Conservation (phyloP, 768 basidiomycete species). For the Leccinum boreale region DNA sequence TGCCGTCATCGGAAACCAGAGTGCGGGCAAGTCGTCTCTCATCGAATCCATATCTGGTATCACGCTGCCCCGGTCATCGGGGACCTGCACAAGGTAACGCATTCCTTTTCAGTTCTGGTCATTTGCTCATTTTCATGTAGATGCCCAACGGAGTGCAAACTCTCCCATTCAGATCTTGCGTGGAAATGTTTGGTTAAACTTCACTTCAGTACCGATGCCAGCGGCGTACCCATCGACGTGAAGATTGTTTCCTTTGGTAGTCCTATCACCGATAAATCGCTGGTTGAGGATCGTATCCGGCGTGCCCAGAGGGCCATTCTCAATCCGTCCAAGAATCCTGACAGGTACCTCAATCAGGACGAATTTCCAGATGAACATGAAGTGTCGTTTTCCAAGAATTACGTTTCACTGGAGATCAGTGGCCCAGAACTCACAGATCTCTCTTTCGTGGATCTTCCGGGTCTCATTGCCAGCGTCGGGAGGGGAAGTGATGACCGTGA, state of each 20-base stretch:
- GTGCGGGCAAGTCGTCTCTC: conserved; percentile 73
- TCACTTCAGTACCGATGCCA: conserved; percentile 39
- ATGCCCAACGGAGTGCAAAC: conserved; percentile 57
- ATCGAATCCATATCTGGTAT: conserved; percentile 78
- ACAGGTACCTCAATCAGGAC: conserved; percentile 14
- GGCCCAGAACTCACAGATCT: conserved; percentile 60
- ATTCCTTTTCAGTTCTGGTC: neutral
- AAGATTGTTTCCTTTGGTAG: conserved; percentile 42
- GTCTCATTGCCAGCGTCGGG: conserved; percentile 58
- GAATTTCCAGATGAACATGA: conserved; percentile 12
- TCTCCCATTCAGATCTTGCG: conserved; percentile 35
- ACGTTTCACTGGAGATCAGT: conserved; percentile 55
- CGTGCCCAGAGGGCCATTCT: conserved; percentile 65
- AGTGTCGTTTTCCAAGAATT: conserved; percentile 51
- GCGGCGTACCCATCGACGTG: conserved; percentile 27
- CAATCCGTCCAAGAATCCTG: conserved; percentile 41
- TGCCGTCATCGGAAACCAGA: conserved; percentile 69
- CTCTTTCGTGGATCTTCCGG: conserved; percentile 64
- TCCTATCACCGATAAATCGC: conserved; percentile 45
- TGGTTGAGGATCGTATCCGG: conserved; percentile 65
- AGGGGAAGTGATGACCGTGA: conserved; percentile 49
- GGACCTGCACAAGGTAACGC: conserved; percentile 68
- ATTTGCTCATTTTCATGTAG: conserved; percentile 26
- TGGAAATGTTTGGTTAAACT: conserved; percentile 56
- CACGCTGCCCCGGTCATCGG: conserved; percentile 64